These are phyloP conservation scores for Melanogaster broomeanus DNA, from an alignment of 768 basidiomycete species.

Conservation along the genomic window DNA sequence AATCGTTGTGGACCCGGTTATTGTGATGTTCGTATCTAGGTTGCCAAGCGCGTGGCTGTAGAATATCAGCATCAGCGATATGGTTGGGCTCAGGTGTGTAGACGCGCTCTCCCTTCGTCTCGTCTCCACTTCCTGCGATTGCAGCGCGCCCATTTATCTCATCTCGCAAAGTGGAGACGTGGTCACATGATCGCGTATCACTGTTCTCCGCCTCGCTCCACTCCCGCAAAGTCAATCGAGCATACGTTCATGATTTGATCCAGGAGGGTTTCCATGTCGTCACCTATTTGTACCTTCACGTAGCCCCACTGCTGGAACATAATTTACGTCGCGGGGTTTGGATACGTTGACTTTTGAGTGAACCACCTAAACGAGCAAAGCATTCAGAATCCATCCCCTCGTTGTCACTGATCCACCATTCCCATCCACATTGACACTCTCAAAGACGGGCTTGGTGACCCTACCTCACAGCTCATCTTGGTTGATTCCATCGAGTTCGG, in stretches of 20 bases:
- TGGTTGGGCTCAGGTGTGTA: slow-evolving; percentile 40
- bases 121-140: slow-evolving; percentile 39
- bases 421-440: too few species aligned
- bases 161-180: slow-evolving; percentile 39
- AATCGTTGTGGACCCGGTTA: too few species aligned
- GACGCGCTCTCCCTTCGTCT: slow-evolving; percentile 32
- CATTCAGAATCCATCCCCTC: too few species aligned
- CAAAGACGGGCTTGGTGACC: too few species aligned
- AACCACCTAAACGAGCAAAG: slow-evolving; percentile 53
- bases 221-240: slow-evolving; percentile 48
- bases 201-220: slow-evolving; percentile 37
- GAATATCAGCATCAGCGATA: slow-evolving; percentile 21
- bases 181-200: slow-evolving; percentile 26
- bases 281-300: slow-evolving; percentile 45
- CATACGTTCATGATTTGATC: slow-evolving; percentile 42
- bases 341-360: slow-evolving; percentile 1
- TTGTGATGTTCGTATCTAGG: too few species aligned
- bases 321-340: slow-evolving; percentile 56
- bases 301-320: slow-evolving; percentile 61
- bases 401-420: too few species aligned
- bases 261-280: slow-evolving; percentile 37
- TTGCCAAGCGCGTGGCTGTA: background rate
- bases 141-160: slow-evolving; percentile 53
- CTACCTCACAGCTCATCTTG: too few species aligned
- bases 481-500: too few species aligned